Evolutionary conservation across 2,329 filamentous ascomycete species (phyloP).

Genomic region (Fusarium anguioides): DNA sequence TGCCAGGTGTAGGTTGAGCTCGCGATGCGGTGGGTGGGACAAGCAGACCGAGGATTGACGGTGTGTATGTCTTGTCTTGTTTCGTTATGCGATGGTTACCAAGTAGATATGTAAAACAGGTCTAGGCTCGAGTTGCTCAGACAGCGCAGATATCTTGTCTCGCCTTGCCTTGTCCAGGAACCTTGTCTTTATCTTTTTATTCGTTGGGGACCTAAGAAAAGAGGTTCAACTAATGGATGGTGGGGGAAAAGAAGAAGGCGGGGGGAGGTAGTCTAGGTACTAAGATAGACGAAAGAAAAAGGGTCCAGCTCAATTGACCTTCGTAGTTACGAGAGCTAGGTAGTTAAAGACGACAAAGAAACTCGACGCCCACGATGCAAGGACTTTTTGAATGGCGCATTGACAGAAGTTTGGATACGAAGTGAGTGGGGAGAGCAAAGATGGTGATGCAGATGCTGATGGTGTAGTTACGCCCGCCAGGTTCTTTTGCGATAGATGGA

Average conservation of each 20-base stretch:
- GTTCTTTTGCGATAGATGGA: constrained; percentile 6
- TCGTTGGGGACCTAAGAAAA: background rate
- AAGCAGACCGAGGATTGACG: constrained; percentile 10
- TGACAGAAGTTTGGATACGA: background rate
- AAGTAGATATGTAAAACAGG: background rate
- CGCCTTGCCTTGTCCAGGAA: background rate
- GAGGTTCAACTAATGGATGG: constrained; percentile 22
- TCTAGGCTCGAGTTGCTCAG: constrained; percentile 12
- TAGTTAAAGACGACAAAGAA: constrained; percentile 18
- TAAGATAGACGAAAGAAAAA: constrained; percentile 21
- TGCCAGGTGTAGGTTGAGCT: constrained; percentile 1
- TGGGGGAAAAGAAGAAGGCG: constrained; percentile 21
- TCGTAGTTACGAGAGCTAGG: background rate
- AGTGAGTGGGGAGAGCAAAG: background rate
- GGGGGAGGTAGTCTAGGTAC: too few relatives aligned
- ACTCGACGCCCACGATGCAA: constrained; percentile 7
- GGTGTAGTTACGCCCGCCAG: background rate
- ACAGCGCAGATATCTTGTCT: constrained; percentile 4
- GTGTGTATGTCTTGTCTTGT: constrained; percentile 16
- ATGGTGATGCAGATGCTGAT: background rate
- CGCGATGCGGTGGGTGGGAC: constrained; percentile 9
- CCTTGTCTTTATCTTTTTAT: background rate
- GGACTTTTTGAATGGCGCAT: constrained; percentile 13
- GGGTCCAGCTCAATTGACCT: constrained; percentile 17
- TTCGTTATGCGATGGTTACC: background rate